Evolutionary conservation across 2,329 filamentous ascomycete genomes (phyloP).

Genomic region (Aspergillus sp.): DNA sequence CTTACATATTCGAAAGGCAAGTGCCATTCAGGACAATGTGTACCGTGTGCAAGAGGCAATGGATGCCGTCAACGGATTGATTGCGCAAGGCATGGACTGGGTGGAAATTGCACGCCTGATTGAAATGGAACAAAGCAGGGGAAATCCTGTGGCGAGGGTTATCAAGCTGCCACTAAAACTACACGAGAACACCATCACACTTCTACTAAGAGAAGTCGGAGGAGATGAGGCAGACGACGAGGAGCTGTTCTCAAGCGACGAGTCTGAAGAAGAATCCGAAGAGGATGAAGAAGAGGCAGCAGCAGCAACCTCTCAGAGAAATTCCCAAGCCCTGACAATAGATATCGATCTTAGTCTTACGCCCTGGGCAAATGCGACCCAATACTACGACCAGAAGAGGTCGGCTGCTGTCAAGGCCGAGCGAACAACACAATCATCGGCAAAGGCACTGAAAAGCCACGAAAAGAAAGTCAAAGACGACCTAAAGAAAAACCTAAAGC

Average conservation of each 20-base stretch:
- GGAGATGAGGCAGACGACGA: conserved; percentile 66
- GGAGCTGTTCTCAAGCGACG: conserved; percentile 61
- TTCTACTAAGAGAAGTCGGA: conserved; percentile 72
- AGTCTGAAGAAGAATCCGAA: conserved; percentile 50
- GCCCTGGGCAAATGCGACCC: conserved; percentile 84
- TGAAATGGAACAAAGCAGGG: conserved; percentile 76
- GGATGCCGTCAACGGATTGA: conserved; percentile 86
- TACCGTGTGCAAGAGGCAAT: conserved; percentile 91
- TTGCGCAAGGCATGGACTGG: conserved; percentile 97
- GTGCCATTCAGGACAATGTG: conserved; percentile 85
- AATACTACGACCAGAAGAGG: conserved; percentile 90
- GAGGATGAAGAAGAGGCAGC: conserved; percentile 29
- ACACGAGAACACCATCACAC: conserved; percentile 82
- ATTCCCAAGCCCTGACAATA: conserved; percentile 59
- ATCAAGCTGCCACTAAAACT: conserved; percentile 87
- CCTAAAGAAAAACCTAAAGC: conserved; percentile 82
- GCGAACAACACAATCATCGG: conserved; percentile 78
- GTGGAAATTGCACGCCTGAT: conserved; percentile 84
- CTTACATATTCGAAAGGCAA: conserved; percentile 82
- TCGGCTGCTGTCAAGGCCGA: conserved; percentile 81
- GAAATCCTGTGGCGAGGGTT: conserved; percentile 81
- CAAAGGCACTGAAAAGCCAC: conserved; percentile 81
- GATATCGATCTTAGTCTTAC: conserved; percentile 82
- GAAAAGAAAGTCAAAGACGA: conserved; percentile 85
- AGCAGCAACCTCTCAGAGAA: conserved; percentile 22